Percentiles rank a stretch among this genome's conserved stretches.
Conservation (phyloP, 192 early-diverging fungal species). For the Gaertneriomyces sp. region DNA sequence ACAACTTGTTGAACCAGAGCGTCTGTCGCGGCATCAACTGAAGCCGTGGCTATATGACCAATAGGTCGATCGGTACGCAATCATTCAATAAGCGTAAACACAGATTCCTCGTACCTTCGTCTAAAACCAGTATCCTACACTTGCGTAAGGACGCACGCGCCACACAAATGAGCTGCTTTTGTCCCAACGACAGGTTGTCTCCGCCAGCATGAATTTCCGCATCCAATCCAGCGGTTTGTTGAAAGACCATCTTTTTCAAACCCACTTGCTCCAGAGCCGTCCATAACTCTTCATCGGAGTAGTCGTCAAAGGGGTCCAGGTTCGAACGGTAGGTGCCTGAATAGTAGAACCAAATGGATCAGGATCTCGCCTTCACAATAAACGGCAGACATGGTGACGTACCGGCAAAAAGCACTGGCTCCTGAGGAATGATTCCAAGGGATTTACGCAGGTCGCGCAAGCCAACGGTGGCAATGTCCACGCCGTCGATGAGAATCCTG, state of each 20-base stretch:
- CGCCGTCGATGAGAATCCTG: neutral
- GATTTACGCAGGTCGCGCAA: constrained; percentile 35
- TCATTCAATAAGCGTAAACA: too few species aligned
- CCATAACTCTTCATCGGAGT: constrained; percentile 71
- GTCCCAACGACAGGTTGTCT: constrained; percentile 70
- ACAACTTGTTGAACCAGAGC: constrained; percentile 68
- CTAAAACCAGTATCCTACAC: constrained; percentile 46
- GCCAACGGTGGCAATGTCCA: constrained; percentile 39
- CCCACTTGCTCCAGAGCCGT: constrained; percentile 48
- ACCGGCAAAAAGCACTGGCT: constrained; percentile 52
- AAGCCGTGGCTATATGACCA: constrained; percentile 46
- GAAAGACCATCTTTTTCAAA: constrained; percentile 62
- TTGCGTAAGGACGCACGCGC: constrained; percentile 48
- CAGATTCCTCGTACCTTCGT: constrained; percentile 43
- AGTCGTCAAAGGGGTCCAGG: constrained; percentile 57
- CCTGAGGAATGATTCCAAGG: constrained; percentile 56
- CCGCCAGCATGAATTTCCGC: constrained; percentile 62
- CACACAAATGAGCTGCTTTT: constrained; percentile 57
- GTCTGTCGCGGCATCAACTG: constrained; percentile 70
- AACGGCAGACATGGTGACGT: constrained; percentile 44
- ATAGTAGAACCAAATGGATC: constrained; percentile 16
- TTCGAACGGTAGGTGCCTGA: constrained; percentile 57
- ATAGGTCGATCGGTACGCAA: too few species aligned
- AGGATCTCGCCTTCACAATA: constrained; percentile 26
- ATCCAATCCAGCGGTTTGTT: constrained; percentile 60